A percentile compares a stretch with the other conserved stretches of the same genome.
Evolutionary conservation across 2,329 filamentous ascomycete genomes (phyloP).

Genomic region (Diaporthe caulivora): DNA sequence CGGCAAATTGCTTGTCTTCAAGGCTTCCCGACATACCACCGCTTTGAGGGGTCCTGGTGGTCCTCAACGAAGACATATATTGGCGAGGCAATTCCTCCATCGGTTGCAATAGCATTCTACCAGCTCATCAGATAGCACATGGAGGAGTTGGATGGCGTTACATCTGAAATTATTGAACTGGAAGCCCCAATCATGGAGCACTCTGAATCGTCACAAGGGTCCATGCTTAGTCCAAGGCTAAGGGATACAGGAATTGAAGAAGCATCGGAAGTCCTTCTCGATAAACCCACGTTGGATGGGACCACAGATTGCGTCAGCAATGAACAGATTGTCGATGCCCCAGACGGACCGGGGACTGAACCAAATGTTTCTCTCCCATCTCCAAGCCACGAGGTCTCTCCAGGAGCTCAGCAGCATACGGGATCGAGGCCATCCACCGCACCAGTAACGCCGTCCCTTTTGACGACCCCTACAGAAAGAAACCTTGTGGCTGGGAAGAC

Average conservation of each 20-base stretch:
- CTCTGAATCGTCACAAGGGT: no score
- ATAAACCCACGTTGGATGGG: not conserved
- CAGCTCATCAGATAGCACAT: conserved; percentile 61
- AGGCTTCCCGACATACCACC: conserved; percentile 73
- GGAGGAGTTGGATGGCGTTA: conserved; percentile 55
- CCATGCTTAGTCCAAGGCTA: no score
- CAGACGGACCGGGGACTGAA: not conserved
- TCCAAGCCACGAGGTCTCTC: not conserved
- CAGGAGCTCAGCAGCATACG: not conserved
- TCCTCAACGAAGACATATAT: conserved; percentile 75
- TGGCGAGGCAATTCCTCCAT: conserved; percentile 83
- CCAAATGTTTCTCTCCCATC: not conserved
- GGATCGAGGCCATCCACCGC: not conserved
- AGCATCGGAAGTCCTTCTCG: fast-evolving
- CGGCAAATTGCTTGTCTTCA: conserved; percentile 78
- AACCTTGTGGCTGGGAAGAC: no score
- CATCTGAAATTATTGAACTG: not conserved
- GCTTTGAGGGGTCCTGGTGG: conserved; percentile 63
- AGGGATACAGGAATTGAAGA: no score
- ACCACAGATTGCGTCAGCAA: not conserved
- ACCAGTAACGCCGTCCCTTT: no score
- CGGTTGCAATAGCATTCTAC: conserved; percentile 63
- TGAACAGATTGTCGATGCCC: no score
- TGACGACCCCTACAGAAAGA: no score
- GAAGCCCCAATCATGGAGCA: no score